Base-by-base conservation (phyloP, 352 stramenopile species). In the Globisporangium megalacanthum region DNA sequence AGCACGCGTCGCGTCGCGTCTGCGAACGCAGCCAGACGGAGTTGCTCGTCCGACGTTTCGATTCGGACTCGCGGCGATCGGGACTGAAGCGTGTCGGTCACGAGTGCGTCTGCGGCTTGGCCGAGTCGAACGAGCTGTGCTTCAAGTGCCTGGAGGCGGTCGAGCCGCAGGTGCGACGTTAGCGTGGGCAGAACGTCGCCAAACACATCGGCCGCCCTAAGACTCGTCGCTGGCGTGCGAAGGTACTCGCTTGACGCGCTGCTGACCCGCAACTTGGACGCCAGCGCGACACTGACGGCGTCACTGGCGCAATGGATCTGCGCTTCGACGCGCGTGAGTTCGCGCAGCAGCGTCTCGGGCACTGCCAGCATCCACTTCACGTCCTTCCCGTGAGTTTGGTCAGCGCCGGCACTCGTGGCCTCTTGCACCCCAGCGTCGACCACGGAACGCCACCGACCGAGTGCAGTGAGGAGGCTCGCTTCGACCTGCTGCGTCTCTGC, bases 291-390 rank as follows among this genome's bases (percentile, higher is more conserved):
- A 19, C 64, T 72, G 14, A 57, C 29, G 17, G 60, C 49, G 17
- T 29, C 64, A 15, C 49, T 59, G 8, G 67, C 57, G 20, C 45
- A 44, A 36, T 52, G 58, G 22, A 81, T 68, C 20, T 81, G 69
- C 6, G 54, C 54, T 33, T 80, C 69, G 3, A 76, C 52, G 13
- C 64, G 58, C 14, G 57, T 61, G 5, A 81, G 56, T 46, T 81
- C 69, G 36, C 59, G 47, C 49, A 77, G 31, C 14, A 81, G 62
- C 14, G 58, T 66, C 25, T 75, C 60, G 3, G 72, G 69, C 17
- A 73, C 62, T 29, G 61, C 72, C 22, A 81, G 47, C 64, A 81
- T 81, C 72, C 69, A 81, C 33, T 73, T 77, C 22, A 66, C 62
- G 11, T 47, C 31, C 19, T 69, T 62, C 9, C 50, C 50, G 35